Conservation (phyloP, 441 rosid species). For the Gossypium schwendimanii region DNA sequence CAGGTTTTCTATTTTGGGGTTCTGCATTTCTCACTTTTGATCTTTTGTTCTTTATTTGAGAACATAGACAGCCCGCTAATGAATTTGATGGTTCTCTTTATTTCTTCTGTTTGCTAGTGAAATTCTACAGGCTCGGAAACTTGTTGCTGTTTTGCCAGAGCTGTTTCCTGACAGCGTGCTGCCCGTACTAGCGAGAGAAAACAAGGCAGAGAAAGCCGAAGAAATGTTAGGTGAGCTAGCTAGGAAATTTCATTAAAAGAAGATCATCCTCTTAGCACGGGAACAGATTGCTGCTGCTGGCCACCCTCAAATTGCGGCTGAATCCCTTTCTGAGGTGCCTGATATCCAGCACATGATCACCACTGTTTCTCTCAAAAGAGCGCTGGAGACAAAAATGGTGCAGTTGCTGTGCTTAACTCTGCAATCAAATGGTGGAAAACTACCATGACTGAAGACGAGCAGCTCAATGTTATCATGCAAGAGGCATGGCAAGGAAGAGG, state of each 20-base stretch:
- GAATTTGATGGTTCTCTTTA: not conserved
- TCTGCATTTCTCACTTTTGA: constrained; percentile 12
- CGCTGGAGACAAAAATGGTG: constrained; percentile 77
- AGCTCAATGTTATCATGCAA: constrained; percentile 61
- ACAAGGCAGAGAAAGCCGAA: constrained; percentile 78
- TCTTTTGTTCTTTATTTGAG: not conserved
- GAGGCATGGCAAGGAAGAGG: constrained; percentile 77
- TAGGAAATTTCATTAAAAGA: constrained; percentile 58
- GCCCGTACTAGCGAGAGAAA: constrained; percentile 70
- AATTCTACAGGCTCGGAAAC: constrained; percentile 71
- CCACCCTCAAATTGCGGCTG: constrained; percentile 72
- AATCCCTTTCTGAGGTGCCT: constrained; percentile 56
- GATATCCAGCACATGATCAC: constrained; percentile 89
- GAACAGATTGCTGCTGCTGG: constrained; percentile 88
- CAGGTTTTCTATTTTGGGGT: constrained; percentile 37
- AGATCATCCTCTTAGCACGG: constrained; percentile 62
- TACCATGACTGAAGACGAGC: constrained; percentile 73
- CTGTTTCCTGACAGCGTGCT: constrained; percentile 53
- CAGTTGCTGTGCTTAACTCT: constrained; percentile 56
- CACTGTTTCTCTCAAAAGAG: constrained; percentile 77
- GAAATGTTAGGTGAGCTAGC: constrained; percentile 62
- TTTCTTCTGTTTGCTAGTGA: constrained; percentile 10
- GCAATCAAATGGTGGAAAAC: constrained; percentile 86
- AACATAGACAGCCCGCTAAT: not conserved
- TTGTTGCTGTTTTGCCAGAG: constrained; percentile 50